Percentiles rank a stretch among this genome's conserved stretches.
phyloP scores from a whole-genome alignment of 208 protist species.

The Novymonas esmeraldas region DNA sequence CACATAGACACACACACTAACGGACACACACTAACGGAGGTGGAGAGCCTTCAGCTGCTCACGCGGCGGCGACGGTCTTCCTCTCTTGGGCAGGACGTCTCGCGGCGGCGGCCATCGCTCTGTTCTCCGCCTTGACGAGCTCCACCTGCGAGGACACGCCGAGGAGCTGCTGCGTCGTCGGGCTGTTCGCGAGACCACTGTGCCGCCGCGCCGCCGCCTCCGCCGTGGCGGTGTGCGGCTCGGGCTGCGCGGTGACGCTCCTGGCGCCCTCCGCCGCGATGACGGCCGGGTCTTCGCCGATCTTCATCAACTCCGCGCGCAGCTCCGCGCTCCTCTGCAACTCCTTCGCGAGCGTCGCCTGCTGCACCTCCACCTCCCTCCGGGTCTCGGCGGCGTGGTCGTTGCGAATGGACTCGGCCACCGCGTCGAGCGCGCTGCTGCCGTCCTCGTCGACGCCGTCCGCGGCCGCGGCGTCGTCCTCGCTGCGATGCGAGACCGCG shows the following conservation, averaged over 20 bases:
- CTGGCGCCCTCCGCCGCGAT: conserved; percentile 15
- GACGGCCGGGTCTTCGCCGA: conserved; percentile 9
- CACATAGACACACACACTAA: neutral
- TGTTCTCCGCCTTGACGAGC: conserved; percentile 10
- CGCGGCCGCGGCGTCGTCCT: conserved; percentile 10
- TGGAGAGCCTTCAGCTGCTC: too few relatives aligned
- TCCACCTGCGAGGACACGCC: conserved; percentile 7
- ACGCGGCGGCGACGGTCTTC: too few relatives aligned
- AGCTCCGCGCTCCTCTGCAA: conserved; percentile 9
- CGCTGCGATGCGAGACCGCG: neutral
- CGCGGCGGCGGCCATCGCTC: conserved; percentile 3
- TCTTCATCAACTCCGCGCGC: conserved; percentile 12
- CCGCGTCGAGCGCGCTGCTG: conserved; percentile 25
- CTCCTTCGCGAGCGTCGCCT: conserved; percentile 21
- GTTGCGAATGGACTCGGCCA: conserved; percentile 42
- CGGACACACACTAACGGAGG: neutral
- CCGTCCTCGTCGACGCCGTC: conserved; percentile 19
- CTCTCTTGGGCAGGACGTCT: too few relatives aligned
- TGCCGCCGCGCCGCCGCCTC: conserved; percentile 10
- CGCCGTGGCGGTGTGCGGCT: neutral
- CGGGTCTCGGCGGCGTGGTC: conserved; percentile 25
- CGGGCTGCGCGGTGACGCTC: neutral
- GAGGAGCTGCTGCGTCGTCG: conserved; percentile 13
- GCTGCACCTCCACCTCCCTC: conserved; percentile 12
- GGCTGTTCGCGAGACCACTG: conserved; percentile 8